Base-by-base conservation (phyloP, 1,139 yeast species). In the Suhomyces kunorum region DNA sequence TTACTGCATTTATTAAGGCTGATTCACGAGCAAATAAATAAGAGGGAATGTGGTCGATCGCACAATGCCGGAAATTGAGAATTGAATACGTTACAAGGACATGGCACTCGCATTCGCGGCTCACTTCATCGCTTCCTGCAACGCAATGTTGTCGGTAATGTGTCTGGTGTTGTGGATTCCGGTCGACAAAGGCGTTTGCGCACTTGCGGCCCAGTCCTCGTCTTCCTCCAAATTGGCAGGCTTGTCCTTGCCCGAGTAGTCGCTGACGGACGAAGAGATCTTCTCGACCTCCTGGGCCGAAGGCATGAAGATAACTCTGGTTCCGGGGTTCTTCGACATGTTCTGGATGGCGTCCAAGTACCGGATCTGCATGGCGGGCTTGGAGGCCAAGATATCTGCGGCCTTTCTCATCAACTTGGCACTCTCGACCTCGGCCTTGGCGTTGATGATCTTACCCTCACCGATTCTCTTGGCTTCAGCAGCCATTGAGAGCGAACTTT, bases 361-460 rank as follows among this genome's bases (percentile, higher is more conserved):
- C 60, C 90, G 69, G 56, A 83, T 83, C 66, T 83, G 89, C 87
- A 83, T 81, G 25, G 89, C 90, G 5, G 88, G 81, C 51, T 81
- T 81, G 30, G 87, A 80, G 25, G 87, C 85, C 56, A 83, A 72
- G 42, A 83, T 82, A 59, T 83, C 88, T 36, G 89, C 87, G 20
- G 89, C 88, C 62, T 81, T 80, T 66, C 90, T 74, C 88, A 83
- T 83, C 52, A 82, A 73, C 59, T 81, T 82, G 42, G 89, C 88
- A 55, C 81, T 71, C 60, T 83, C 89, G 40, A 83, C 88, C 63
- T 83, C 89, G 15, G 88, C 88, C 58, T 76, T 76, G 27, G 89
- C 89, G 48, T 81, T 80, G 56, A 83, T 83, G 54, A 83, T 82
- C 70, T 83, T 83, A 56, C 84, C 78, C 61, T 83, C 90, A 65